Percentiles rank a stretch among this genome's conserved stretches.
Evolutionary conservation across 139 green algal species (phyloP).

Genomic region (Auxenochlorella pyrenoidosa): DNA sequence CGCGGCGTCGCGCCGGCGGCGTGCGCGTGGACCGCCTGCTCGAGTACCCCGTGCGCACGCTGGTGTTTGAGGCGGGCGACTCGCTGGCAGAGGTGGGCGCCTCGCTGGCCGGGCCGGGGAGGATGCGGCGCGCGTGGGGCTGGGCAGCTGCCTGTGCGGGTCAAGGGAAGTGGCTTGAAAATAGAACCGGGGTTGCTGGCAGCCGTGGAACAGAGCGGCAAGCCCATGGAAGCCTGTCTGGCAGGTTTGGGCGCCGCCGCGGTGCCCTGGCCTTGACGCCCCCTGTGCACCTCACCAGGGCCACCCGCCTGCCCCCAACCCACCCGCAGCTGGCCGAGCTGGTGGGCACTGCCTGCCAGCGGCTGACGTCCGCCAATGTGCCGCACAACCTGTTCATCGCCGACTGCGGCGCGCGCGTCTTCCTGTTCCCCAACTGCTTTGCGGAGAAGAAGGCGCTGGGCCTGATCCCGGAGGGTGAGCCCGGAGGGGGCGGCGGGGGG

Average conservation of each 20-base stretch:
- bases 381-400: slow-evolving; percentile 98
- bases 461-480: slow-evolving; percentile 61
- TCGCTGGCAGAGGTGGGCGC: slow-evolving; percentile 46
- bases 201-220: too few species aligned
- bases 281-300: background rate
- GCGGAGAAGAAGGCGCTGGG: slow-evolving; percentile 83
- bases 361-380: slow-evolving; percentile 82
- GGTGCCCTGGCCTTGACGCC: too few species aligned
- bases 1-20: slow-evolving; percentile 13
- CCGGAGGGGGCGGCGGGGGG: too few species aligned
- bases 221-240: too few species aligned
- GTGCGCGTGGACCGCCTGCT: slow-evolving; percentile 70
- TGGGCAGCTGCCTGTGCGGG: background rate
- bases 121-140: too few species aligned
- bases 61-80: slow-evolving; percentile 89
- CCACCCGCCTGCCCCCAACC: background rate
- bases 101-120: too few species aligned
- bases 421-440: slow-evolving; percentile 89
- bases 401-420: slow-evolving; percentile 89
- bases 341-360: slow-evolving; percentile 70
- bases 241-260: too few species aligned
- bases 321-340: slow-evolving; percentile 64
- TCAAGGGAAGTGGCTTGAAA: background rate
- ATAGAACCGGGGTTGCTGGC: background rate
- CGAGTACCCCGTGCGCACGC: slow-evolving; percentile 88